Percentiles rank a stretch among this genome's conserved stretches.
Conservation (phyloP, 345 rosid species). For the Moringa oleifera region DNA sequence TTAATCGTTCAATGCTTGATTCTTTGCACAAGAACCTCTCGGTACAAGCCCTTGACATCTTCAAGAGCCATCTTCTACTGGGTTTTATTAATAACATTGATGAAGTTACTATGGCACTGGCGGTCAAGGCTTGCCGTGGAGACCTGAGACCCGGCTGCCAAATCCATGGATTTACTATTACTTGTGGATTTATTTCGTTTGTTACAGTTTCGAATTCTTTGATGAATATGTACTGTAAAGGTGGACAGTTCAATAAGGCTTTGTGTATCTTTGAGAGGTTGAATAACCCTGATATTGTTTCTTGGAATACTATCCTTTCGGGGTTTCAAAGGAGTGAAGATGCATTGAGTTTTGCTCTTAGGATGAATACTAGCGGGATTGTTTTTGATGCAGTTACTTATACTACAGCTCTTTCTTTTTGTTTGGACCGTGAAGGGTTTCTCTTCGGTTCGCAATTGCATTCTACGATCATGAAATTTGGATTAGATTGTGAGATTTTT, state of each 20-base stretch:
- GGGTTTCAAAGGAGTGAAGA: slow-evolving; percentile 49
- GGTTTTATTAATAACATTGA: slow-evolving; percentile 25
- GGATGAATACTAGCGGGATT: slow-evolving; percentile 47
- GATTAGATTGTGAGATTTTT: slow-evolving; percentile 50
- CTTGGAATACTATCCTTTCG: slow-evolving; percentile 89
- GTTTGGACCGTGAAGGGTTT: slow-evolving; percentile 50
- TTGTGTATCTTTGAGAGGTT: slow-evolving; percentile 57
- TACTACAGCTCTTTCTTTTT: slow-evolving; percentile 54
- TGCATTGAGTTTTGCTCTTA: slow-evolving; percentile 47
- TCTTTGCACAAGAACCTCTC: slow-evolving; percentile 30
- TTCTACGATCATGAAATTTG: slow-evolving; percentile 39
- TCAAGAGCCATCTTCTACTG: slow-evolving; percentile 37
- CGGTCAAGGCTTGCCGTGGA: slow-evolving; percentile 63
- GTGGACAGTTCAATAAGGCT: slow-evolving; percentile 44
- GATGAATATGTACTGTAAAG: slow-evolving; percentile 67
- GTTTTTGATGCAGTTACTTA: slow-evolving; percentile 55
- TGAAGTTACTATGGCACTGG: slow-evolving; percentile 52
- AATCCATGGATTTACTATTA: slow-evolving; percentile 62
- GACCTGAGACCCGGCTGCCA: slow-evolving; percentile 48
- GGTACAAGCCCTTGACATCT: slow-evolving; percentile 29
- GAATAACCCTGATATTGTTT: slow-evolving; percentile 62
- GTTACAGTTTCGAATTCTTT: slow-evolving; percentile 58
- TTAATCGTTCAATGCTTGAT: slow-evolving; percentile 38
- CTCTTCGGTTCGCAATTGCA: slow-evolving; percentile 70
- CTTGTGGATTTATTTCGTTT: slow-evolving; percentile 52